Base-by-base conservation (phyloP, 164 flowering plant genomes). In the Liquidambar formosana region DNA sequence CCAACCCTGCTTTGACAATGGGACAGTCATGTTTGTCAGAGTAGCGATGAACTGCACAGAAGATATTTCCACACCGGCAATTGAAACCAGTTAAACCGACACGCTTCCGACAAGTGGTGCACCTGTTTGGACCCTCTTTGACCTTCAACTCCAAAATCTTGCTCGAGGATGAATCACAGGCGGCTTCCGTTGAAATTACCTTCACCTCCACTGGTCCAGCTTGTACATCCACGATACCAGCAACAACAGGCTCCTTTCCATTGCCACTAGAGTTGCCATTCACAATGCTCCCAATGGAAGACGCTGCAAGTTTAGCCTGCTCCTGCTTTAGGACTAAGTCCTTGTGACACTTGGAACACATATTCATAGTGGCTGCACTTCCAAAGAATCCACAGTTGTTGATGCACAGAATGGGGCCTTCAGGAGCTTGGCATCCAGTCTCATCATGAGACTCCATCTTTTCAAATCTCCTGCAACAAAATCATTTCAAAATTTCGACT, bases 331-430 rank as follows among this genome's bases (percentile, higher is more conserved):
- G 48, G 15, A 80, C 65, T 74, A 77, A 53, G 63, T 83, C 89
- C 72, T 81, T 83, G 75, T 85, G 83, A 71, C 89, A 85, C 66
- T 82, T 85, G 67, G 89, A 85, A 63, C 89, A 85, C 87, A 85
- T 83, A 49, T 83, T 82, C 87, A 78, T 82, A 26, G 89, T 85
- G 44, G 87, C 83, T 18, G 85, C 81, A 77, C 83, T 83, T 9
- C 89, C 89, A 60, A 83, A 85, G 78, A 85, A 85, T 28, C 87
- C 89, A 63, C 85, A 85, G 69, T 85, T 85, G 71, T 85, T 83
- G 45, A 80, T 28, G 71, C 89, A 83, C 23, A 83, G 84, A 64
- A 80, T 78, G 14, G 85, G 84, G 14, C 83, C 83, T 67, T 82
- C 84, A 0, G 77, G 83, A 71, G 88, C 75, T 68, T 81, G 85